These are phyloP conservation scores for Fusarium fracticaudum DNA, from an alignment of 2,329 filamentous ascomycete species.

Conservation along the genomic window DNA sequence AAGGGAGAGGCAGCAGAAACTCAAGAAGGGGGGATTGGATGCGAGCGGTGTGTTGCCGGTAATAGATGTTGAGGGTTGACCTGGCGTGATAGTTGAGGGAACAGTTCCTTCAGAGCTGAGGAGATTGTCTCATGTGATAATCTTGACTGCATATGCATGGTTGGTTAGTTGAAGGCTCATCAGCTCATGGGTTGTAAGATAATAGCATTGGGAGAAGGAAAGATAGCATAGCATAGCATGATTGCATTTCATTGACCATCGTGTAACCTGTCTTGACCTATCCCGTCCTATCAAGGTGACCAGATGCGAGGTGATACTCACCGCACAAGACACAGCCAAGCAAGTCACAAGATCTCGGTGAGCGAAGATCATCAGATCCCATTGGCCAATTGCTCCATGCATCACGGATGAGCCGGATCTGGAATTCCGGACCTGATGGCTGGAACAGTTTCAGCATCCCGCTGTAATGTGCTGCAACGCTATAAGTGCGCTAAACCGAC, in stretches of 20 bases:
- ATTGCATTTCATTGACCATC: neutral
- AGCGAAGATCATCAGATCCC: conserved; percentile 5
- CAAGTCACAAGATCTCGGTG: conserved; percentile 30
- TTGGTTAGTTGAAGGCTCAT: neutral
- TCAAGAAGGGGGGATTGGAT: conserved; percentile 2
- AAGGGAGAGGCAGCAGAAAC: conserved; percentile 1
- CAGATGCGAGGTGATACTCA: conserved; percentile 6
- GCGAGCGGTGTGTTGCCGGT: conserved; percentile 9
- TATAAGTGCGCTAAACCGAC: conserved; percentile 32
- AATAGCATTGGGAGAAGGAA: neutral
- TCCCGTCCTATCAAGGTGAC: neutral
- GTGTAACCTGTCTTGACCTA: neutral
- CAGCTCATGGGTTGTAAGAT: conserved; percentile 10
- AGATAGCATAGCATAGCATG: conserved; percentile 1
- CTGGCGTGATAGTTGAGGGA: conserved; percentile 15
- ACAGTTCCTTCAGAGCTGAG: neutral
- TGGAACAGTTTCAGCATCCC: conserved; percentile 36
- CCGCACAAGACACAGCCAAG: conserved; percentile 19
- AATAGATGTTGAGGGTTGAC: conserved; percentile 4
- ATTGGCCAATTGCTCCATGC: conserved; percentile 38
- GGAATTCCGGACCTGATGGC: conserved; percentile 42
- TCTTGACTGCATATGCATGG: neutral
- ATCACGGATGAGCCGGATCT: conserved; percentile 41
- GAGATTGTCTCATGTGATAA: conserved; percentile 4
- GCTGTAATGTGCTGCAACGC: conserved; percentile 1